A percentile compares a stretch with the other conserved stretches of the same genome.
Evolutionary conservation across 2,329 filamentous ascomycete genomes (phyloP).

Genomic region (Penicillium sp.): DNA sequence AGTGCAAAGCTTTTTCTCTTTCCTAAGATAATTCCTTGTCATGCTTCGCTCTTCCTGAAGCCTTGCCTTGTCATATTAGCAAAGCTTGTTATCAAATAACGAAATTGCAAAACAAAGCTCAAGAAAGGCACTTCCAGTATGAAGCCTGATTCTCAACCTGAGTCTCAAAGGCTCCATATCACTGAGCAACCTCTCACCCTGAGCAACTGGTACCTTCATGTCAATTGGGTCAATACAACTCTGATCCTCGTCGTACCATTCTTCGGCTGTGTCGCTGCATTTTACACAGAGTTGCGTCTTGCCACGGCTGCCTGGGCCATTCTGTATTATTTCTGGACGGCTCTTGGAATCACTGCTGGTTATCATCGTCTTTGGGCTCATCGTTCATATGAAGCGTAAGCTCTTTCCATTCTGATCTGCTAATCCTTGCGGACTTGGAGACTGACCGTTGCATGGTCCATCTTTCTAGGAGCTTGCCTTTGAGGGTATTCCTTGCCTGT

Average conservation of each 20-base stretch:
- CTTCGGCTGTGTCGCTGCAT: conserved; percentile 68
- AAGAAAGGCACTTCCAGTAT: not conserved
- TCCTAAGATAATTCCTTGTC: not conserved
- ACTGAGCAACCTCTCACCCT: conserved; percentile 76
- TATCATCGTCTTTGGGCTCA: conserved; percentile 87
- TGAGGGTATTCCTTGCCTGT: conserved; percentile 59
- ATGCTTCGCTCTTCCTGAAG: not conserved
- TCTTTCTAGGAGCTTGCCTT: not conserved
- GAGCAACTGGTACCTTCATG: conserved; percentile 85
- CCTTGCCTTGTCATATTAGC: not conserved
- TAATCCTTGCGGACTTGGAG: not conserved
- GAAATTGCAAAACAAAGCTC: not conserved
- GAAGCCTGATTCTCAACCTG: conserved; percentile 31
- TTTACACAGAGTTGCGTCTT: conserved; percentile 72
- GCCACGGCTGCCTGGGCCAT: conserved; percentile 74
- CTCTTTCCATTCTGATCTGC: conserved; percentile 64
- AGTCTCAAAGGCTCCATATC: conserved; percentile 73
- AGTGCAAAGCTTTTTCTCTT: not conserved
- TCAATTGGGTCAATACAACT: conserved; percentile 88
- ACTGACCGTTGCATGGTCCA: not conserved
- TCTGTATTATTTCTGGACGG: conserved; percentile 78
- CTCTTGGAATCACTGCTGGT: conserved; percentile 77
- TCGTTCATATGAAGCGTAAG: conserved; percentile 55
- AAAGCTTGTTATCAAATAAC: not conserved
- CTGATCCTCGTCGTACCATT: conserved; percentile 78